Evolutionary conservation across 495 filamentous ascomycete genomes (phyloP).

Genomic region (Alectoria sarmentosa): DNA sequence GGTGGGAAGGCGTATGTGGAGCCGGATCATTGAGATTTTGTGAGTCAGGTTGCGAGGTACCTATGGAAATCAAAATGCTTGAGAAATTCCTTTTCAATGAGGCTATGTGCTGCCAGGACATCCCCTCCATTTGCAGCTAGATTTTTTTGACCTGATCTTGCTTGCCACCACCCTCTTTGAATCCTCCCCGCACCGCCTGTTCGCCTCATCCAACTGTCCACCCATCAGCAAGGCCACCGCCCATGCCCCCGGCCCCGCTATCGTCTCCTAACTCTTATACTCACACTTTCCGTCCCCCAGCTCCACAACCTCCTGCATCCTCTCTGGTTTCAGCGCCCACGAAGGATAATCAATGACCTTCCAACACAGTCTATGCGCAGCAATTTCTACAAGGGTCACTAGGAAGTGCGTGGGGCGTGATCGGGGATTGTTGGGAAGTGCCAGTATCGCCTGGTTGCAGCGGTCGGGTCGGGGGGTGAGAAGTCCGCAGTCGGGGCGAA

Average conservation of each 20-base stretch:
- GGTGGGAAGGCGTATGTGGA: neutral
- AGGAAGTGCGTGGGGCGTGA: neutral
- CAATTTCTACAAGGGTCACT: neutral
- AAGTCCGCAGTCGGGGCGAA: neutral
- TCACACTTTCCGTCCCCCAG: neutral
- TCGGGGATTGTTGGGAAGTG: neutral
- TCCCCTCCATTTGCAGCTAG: neutral
- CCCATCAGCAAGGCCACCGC: neutral
- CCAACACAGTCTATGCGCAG: slow-evolving; percentile 1
- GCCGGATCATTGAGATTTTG: neutral
- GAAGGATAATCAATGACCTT: slow-evolving; percentile 1
- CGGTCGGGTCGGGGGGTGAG: neutral
- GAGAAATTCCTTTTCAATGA: neutral
- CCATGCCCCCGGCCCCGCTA: neutral
- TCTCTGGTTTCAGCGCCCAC: neutral
- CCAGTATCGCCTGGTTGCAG: neutral
- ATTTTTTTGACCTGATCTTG: neutral
- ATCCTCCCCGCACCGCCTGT: neutral
- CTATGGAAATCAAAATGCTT: neutral
- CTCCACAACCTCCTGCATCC: slow-evolving; percentile 9
- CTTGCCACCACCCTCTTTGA: neutral
- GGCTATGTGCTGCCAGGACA: neutral
- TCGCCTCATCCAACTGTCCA: neutral
- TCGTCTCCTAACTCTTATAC: slow-evolving; percentile 7
- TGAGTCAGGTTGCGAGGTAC: neutral